A percentile compares a stretch with the other conserved stretches of the same genome.
These are phyloP conservation scores for Komagataella phaffii DNA, from an alignment of 805 yeast species.

Conservation along the genomic window DNA sequence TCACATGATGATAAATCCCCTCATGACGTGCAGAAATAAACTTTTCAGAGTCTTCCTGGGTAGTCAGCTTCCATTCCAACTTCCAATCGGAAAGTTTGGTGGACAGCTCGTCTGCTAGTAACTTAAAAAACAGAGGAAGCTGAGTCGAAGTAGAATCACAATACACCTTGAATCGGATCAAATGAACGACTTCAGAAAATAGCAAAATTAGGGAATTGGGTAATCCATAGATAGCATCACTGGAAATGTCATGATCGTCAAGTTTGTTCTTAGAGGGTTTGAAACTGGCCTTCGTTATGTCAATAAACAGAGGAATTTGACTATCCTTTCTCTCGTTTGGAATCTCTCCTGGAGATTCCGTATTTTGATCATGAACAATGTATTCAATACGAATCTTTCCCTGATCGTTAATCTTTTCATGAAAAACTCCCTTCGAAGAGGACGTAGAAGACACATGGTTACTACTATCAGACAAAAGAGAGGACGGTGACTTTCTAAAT, in stretches of 20 bases:
- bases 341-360: conserved; percentile 3
- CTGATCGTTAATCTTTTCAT: conserved; percentile 27
- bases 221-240: conserved; percentile 73
- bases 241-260: conserved; percentile 47
- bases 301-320: conserved; percentile 25
- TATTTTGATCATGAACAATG: conserved; percentile 18
- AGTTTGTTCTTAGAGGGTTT: conserved; percentile 25
- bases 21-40: conserved; percentile 46
- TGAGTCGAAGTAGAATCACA: conserved; percentile 21
- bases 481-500: not conserved
- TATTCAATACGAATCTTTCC: conserved; percentile 36
- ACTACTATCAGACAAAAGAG: not conserved
- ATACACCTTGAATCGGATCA: conserved; percentile 49
- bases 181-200: conserved; percentile 59
- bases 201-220: conserved; percentile 68
- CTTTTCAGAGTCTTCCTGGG: conserved; percentile 16
- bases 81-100: conserved; percentile 49
- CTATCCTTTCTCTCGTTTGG: conserved; percentile 1
- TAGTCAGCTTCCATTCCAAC: conserved; percentile 54
- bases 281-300: conserved; percentile 25
- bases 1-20: conserved; percentile 67
- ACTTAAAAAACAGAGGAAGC: conserved; percentile 21
- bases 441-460: conserved; percentile 2
- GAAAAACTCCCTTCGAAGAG: conserved; percentile 18
- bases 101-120: conserved; percentile 26